phyloP scores from a whole-genome alignment of 2,329 filamentous ascomycete species.

The Dothistroma septosporum region DNA sequence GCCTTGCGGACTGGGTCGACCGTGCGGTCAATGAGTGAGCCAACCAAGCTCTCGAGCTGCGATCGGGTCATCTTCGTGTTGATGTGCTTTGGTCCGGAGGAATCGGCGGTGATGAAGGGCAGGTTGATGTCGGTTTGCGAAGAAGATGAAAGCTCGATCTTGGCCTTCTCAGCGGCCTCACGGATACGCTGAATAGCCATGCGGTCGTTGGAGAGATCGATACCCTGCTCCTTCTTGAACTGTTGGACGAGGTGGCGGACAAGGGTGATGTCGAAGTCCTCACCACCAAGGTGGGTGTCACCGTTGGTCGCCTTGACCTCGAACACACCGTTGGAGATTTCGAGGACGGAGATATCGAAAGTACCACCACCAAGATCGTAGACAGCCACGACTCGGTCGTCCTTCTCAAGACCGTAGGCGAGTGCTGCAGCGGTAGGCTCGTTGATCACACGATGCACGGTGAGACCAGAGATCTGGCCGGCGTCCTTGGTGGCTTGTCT shows the following conservation, averaged over 20 bases:
- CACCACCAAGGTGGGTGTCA: conserved; percentile 96
- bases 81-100: conserved; percentile 96
- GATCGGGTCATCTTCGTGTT: conserved; percentile 89
- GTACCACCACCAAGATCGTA: conserved; percentile 98
- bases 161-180: conserved; percentile 97
- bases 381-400: conserved; percentile 85
- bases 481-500: conserved; percentile 98
- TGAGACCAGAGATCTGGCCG: conserved; percentile 90
- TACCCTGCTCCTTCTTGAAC: conserved; percentile 93
- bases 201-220: conserved; percentile 85
- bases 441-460: conserved; percentile 96
- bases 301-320: conserved; percentile 99
- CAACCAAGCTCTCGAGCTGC: conserved; percentile 89
- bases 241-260: conserved; percentile 90
- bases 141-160: conserved; percentile 96
- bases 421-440: conserved; percentile 95
- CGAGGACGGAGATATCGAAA: conserved; percentile 96
- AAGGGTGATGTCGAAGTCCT: conserved; percentile 94
- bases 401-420: conserved; percentile 94
- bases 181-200: conserved; percentile 99
- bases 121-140: conserved; percentile 97
- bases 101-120: conserved; percentile 95
- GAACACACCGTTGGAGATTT: conserved; percentile 97
- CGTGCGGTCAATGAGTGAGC: conserved; percentile 79
- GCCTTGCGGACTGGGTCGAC: conserved; percentile 94